These are phyloP conservation scores for Magnolia sinica DNA, from an alignment of 164 flowering plant species.

Conservation along the genomic window DNA sequence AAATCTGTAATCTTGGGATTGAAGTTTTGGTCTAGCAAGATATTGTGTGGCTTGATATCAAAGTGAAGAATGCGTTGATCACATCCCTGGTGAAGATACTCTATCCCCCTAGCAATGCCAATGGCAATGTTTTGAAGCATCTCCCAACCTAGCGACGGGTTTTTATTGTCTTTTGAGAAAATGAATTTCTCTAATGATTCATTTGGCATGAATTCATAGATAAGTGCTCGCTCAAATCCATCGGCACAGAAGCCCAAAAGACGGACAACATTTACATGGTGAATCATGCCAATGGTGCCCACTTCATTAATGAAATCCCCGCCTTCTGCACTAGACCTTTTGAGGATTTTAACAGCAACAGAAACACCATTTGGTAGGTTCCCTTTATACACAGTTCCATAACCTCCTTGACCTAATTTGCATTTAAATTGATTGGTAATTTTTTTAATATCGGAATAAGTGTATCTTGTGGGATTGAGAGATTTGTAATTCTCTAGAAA, in stretches of 20 bases:
- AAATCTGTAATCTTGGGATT: slow-evolving; percentile 14
- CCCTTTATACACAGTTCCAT: slow-evolving; percentile 7
- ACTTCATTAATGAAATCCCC: slow-evolving; percentile 13
- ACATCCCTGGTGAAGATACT: slow-evolving; percentile 11
- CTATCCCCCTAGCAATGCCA: slow-evolving; percentile 1
- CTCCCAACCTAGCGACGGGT: neutral
- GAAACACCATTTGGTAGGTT: neutral
- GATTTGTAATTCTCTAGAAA: slow-evolving; percentile 4
- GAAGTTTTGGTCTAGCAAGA: slow-evolving; percentile 6
- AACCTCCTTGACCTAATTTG: slow-evolving; percentile 12
- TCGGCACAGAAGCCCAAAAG: slow-evolving; percentile 10
- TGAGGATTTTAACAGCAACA: slow-evolving; percentile 12
- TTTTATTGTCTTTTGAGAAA: neutral
- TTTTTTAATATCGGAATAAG: slow-evolving; percentile 4
- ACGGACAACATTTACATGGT: slow-evolving; percentile 9
- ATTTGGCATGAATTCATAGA: slow-evolving; percentile 3
- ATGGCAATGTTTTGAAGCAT: slow-evolving; percentile 6
- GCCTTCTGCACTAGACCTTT: neutral
- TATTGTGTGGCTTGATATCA: slow-evolving; percentile 9
- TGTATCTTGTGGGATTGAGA: slow-evolving; percentile 5
- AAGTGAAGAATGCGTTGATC: slow-evolving; percentile 8
- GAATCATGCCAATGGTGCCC: slow-evolving; percentile 10
- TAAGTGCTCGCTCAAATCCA: neutral
- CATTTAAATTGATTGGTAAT: slow-evolving; percentile 2
- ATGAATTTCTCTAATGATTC: slow-evolving; percentile 6